Evolutionary conservation across 305 asterid species (phyloP).

Genomic region (Withania somnifera): DNA sequence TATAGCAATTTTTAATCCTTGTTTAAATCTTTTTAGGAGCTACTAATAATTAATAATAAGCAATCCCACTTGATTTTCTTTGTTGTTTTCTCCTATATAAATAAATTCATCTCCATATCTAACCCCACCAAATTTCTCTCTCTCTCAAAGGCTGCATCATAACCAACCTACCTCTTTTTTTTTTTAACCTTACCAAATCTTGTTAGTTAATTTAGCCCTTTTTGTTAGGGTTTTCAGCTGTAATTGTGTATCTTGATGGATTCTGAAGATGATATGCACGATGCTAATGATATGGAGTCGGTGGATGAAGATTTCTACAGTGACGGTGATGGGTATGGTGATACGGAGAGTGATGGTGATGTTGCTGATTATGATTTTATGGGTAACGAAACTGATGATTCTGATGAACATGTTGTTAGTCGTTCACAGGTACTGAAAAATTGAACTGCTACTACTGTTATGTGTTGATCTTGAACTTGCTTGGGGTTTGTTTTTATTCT

Average conservation of each 20-base stretch:
- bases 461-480: not conserved
- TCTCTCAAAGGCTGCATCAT: not conserved
- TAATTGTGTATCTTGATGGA: slow-evolving; percentile 41
- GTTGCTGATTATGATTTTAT: slow-evolving; percentile 49
- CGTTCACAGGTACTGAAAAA: slow-evolving; percentile 42
- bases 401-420: slow-evolving; percentile 32
- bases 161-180: not conserved
- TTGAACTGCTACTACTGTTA: not conserved
- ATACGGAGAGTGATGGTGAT: slow-evolving; percentile 15
- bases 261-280: slow-evolving; percentile 93
- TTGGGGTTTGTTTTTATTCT: not conserved
- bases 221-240: not conserved
- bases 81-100: too few species aligned
- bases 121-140: too few species aligned
- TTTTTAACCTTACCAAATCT: not conserved
- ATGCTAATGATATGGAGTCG: slow-evolving; percentile 60
- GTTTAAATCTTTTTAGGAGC: not conserved
- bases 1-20: not conserved
- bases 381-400: slow-evolving; percentile 38
- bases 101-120: too few species aligned
- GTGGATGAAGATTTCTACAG: slow-evolving; percentile 58
- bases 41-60: not conserved
- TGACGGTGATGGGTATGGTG: slow-evolving; percentile 42
- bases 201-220: too few species aligned
- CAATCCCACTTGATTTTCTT: not conserved